Conservation (phyloP, 2,329 filamentous ascomycete genomes). For the Pyricularia pennisetigena region DNA sequence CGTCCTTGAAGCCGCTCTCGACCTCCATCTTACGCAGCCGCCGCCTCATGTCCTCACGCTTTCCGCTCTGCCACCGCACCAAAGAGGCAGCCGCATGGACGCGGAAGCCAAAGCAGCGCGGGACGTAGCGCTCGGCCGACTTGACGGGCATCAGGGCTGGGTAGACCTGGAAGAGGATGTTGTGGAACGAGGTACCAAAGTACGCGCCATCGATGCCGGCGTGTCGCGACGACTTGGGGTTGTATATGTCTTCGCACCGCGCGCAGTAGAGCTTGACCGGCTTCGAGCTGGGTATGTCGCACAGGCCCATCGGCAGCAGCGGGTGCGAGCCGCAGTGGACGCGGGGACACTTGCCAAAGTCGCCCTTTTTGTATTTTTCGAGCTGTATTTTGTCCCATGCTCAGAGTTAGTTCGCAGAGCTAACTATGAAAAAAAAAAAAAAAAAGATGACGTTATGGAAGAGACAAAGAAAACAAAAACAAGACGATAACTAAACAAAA, state of each 20-base stretch:
- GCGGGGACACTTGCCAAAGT: conserved; percentile 96
- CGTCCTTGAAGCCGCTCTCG: conserved; percentile 71
- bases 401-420: background rate
- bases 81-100: conserved; percentile 85
- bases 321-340: conserved; percentile 92
- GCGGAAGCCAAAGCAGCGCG: conserved; percentile 86
- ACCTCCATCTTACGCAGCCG: conserved; percentile 62
- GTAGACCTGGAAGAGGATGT: conserved; percentile 98
- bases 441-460: no score
- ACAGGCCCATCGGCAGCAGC: conserved; percentile 87
- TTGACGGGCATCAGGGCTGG: conserved; percentile 82
- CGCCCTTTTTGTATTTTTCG: conserved; percentile 96
- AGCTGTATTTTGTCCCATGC: conserved; percentile 44
- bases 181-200: conserved; percentile 97
- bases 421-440: no score
- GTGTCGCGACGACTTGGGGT: conserved; percentile 94
- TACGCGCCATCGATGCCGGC: conserved; percentile 94
- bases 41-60: conserved; percentile 73
- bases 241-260: conserved; percentile 97
- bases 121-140: conserved; percentile 76
- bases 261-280: conserved; percentile 96
- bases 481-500: background rate
- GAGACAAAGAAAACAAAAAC: background rate
- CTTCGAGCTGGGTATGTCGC: conserved; percentile 78
- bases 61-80: conserved; percentile 79